Base-by-base conservation (phyloP, 345 rosid genomes). In the Moricandia moricandioides region DNA sequence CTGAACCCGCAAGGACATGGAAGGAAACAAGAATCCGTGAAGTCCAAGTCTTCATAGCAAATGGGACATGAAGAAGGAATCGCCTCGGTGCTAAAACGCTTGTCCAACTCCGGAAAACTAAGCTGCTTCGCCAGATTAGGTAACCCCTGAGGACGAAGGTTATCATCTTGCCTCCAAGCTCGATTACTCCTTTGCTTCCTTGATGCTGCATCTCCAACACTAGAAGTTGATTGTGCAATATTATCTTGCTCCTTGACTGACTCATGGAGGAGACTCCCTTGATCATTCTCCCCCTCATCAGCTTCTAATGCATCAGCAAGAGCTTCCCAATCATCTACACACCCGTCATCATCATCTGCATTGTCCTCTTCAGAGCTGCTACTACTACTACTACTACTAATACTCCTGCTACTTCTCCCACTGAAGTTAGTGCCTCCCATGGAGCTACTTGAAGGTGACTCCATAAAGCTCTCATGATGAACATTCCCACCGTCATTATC, bases 311-410 rank as follows among this genome's bases (percentile, higher is more conserved):
- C 98, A 85, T 91, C 98, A 18, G 98, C 98, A 74, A 91, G 57
- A 43, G 97, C 89, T 78, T 94, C 98, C 98, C 98, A 94, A 75
- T 94, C 96, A 71, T 94, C 98, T 82, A 89, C 84, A 83, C 96
- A 87, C 31, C 83, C 96, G 2, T 69, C 87, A 29, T 69, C 89
- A 63, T 83, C 92, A 39, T 75, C 90, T 39, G 71, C 85, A 17
- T 87, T 89, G 30, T 89, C 98, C 64, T 91, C 98, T 76, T 57
- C 90, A 58, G 78, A 63, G 6, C 71, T 64, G 75, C 98, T 85
- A 33, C 84, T 83, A 40, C 89, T 79, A 59, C 85, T 78, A 82
- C 83, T 83, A 58, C 89, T 79, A 17, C 88, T 83, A 61, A 84
- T 78, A 81, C 84, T 76, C 70, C 91, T 57, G 74, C 86, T 79